phyloP scores from a whole-genome alignment of 805 yeast species.

The Zygosaccharomyces bailii region DNA sequence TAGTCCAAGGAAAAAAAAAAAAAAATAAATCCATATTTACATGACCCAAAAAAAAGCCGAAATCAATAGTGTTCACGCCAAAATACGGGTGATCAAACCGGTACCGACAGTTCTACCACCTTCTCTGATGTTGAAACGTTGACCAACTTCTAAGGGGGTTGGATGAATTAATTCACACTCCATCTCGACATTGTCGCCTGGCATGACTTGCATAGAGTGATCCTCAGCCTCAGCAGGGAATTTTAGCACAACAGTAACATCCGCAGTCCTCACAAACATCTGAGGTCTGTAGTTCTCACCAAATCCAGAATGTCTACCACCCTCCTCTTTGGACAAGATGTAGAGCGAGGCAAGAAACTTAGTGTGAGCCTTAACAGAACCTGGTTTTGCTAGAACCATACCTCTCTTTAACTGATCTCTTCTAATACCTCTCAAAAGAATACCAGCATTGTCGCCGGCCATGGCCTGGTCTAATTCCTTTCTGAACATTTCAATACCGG shows the following conservation, averaged over 20 bases:
- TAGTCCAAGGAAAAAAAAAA: not conserved
- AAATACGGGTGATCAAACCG: constrained; percentile 91
- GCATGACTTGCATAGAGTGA: constrained; percentile 86
- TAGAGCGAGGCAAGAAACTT: constrained; percentile 92
- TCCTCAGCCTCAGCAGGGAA: constrained; percentile 85
- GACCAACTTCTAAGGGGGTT: constrained; percentile 92
- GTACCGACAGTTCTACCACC: constrained; percentile 99
- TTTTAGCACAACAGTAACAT: constrained; percentile 82
- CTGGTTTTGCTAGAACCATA: constrained; percentile 94
- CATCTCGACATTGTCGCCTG: constrained; percentile 99
- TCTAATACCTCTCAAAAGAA: constrained; percentile 95
- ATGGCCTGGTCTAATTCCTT: constrained; percentile 95
- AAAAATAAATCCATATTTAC: constrained; percentile 12
- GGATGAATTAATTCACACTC: constrained; percentile 83
- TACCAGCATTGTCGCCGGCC: constrained; percentile 99
- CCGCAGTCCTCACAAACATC: constrained; percentile 93
- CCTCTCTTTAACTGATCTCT: constrained; percentile 97
- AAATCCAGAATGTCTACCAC: constrained; percentile 98
- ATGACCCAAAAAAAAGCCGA: constrained; percentile 2
- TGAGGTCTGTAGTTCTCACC: constrained; percentile 98
- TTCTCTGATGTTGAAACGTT: constrained; percentile 98
- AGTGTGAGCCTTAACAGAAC: constrained; percentile 86
- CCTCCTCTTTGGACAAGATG: constrained; percentile 93
- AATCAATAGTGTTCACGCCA: constrained; percentile 43
- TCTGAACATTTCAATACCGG: constrained; percentile 99